phyloP scores from a whole-genome alignment of 139 green algal species.

The Closterium sp. region DNA sequence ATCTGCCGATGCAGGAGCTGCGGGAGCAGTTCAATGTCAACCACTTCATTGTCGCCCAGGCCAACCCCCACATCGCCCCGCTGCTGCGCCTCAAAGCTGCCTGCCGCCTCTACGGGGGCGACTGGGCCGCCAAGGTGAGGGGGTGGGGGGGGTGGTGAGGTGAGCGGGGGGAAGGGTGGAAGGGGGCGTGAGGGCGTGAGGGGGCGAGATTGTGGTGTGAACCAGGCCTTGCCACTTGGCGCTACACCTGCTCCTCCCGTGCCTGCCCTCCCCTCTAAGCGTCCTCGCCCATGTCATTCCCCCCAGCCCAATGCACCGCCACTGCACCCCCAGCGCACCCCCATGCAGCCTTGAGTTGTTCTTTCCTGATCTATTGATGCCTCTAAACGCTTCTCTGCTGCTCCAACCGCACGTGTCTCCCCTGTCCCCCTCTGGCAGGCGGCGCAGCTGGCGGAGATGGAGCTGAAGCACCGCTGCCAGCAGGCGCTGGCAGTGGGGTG shows the following conservation, averaged over 20 bases:
- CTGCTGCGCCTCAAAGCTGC: slow-evolving; percentile 54
- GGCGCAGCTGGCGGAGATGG: slow-evolving; percentile 52
- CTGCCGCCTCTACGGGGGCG: slow-evolving; percentile 32
- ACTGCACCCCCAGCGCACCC: too few relatives aligned
- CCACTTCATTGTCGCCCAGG: slow-evolving; percentile 64
- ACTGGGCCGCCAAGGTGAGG: slow-evolving; percentile 39
- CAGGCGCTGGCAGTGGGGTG: slow-evolving; percentile 52
- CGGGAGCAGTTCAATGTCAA: slow-evolving; percentile 68
- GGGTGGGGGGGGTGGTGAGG: too few relatives aligned
- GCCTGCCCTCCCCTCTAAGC: too few relatives aligned
- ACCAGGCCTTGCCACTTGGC: too few relatives aligned
- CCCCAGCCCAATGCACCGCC: too few relatives aligned
- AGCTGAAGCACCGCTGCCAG: slow-evolving; percentile 60
- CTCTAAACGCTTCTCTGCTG: too few relatives aligned
- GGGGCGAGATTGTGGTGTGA: not conserved
- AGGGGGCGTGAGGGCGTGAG: not conserved
- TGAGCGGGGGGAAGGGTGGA: not conserved
- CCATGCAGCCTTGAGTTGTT: too few relatives aligned
- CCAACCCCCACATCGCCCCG: slow-evolving; percentile 63
- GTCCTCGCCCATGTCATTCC: too few relatives aligned
- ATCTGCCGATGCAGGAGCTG: slow-evolving; percentile 58
- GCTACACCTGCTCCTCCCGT: not conserved
- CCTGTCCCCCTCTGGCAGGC: slow-evolving; percentile 3
- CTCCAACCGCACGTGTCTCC: too few relatives aligned
- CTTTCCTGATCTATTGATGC: too few relatives aligned